phyloP scores from a whole-genome alignment of 148 eudicot species.

The Fallopia convolvulus region DNA sequence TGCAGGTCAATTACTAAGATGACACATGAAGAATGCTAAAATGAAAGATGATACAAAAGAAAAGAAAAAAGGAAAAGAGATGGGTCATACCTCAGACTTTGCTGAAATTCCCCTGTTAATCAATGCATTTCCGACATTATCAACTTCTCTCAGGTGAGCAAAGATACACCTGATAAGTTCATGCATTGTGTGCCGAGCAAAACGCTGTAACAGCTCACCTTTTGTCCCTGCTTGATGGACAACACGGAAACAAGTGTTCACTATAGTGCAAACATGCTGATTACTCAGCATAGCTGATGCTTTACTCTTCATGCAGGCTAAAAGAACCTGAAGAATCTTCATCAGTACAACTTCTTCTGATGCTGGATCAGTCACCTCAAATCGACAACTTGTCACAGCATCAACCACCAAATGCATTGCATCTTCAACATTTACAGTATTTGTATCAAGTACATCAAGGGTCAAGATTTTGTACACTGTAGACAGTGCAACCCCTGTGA shows the following conservation, averaged over 20 bases:
- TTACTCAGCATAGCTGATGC: slow-evolving; percentile 71
- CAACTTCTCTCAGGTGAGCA: slow-evolving; percentile 51
- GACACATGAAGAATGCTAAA: background rate
- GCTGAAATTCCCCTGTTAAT: slow-evolving; percentile 25
- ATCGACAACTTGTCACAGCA: slow-evolving; percentile 84
- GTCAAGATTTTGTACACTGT: slow-evolving; percentile 79
- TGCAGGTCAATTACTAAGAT: background rate
- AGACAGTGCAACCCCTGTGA: slow-evolving; percentile 88
- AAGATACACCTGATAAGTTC: slow-evolving; percentile 81
- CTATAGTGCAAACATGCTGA: slow-evolving; percentile 90
- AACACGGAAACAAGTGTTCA: slow-evolving; percentile 78
- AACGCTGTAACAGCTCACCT: slow-evolving; percentile 83
- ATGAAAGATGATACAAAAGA: background rate
- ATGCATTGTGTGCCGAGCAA: slow-evolving; percentile 89
- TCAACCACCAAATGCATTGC: slow-evolving; percentile 86
- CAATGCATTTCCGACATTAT: slow-evolving; percentile 24
- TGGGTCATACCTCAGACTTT: slow-evolving; percentile 39
- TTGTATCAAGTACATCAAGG: slow-evolving; percentile 63
- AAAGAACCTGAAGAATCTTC: slow-evolving; percentile 87
- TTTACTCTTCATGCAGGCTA: slow-evolving; percentile 89
- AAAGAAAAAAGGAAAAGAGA: background rate
- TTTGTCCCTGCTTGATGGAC: slow-evolving; percentile 90
- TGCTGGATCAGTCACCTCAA: slow-evolving; percentile 94
- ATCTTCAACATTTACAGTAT: slow-evolving; percentile 59
- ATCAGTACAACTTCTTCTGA: slow-evolving; percentile 91